Evolutionary conservation across 805 yeast genomes (phyloP), one percentile per base, ranked within the genome.

Genomic region (Candida manassasensis): DNA sequence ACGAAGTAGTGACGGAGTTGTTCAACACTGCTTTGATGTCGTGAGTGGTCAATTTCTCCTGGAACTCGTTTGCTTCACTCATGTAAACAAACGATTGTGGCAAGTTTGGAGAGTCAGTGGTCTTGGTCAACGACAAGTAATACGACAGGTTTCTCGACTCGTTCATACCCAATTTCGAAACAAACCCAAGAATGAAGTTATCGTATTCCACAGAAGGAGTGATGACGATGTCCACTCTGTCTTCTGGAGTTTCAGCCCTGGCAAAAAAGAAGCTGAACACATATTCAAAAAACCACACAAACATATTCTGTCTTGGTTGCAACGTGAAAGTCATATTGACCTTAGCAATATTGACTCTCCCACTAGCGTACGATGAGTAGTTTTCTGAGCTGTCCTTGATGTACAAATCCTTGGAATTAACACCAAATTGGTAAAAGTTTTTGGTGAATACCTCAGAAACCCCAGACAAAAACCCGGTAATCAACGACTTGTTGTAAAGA

Each of bases 31-130:
- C 40, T 26, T 48, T 48, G 36, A 67, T 57, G 41, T 72, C 74
- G 18, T 66, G 63, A 35, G 78, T 71, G 45, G 73, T 69, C 35
- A 84, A 63, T 39, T 75, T 64, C 4, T 78, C 86, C 45, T 81
- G 87, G 64, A 85, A 70, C 57, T 90, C 97, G 42, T 79, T 71
- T 38, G 77, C 77, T 69, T 93, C 99, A 48, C 84, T 70, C 97
- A 93, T 89, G 63, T 77, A 86, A 18, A 86, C 95, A 53, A 73
- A 84, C 44, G 83, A 77, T 29, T 63, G 49, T 22, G 96, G 95
- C 48, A 90, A 67, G 45, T 74, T 71, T 18, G 71, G 56, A 17
- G 83, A 77, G 55, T 87, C 95, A 27, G 81, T 49, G 27, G 96
- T 85, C 48, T 77, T 84, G 45, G 97, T 85, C 52, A 89, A 71